phyloP scores from a whole-genome alignment of 345 rosid genomes.

The Alliaria petiolata region DNA sequence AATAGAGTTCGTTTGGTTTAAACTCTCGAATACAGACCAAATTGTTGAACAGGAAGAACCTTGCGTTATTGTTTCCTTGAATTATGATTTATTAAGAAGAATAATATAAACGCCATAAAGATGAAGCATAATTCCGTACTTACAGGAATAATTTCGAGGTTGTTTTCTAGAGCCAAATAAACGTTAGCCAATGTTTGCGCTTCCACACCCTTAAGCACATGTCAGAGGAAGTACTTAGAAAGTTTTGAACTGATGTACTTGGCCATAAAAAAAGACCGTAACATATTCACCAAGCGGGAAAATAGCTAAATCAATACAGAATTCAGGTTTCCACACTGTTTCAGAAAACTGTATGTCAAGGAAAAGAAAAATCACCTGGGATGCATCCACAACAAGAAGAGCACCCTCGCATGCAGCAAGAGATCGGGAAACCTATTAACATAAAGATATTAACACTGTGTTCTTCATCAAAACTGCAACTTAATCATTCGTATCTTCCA shows the following conservation, averaged over 20 bases:
- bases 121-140: conserved; percentile 34
- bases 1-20: background rate
- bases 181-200: conserved; percentile 97
- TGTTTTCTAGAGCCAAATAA: conserved; percentile 90
- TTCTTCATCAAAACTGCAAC: conserved; percentile 4
- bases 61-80: background rate
- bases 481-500: background rate
- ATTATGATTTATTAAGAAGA: too few relatives aligned
- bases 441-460: background rate
- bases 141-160: conserved; percentile 95
- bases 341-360: background rate
- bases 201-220: conserved; percentile 76
- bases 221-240: conserved; percentile 14
- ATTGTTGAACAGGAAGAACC: background rate
- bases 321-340: background rate
- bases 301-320: background rate
- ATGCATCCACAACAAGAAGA: conserved; percentile 97
- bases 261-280: background rate
- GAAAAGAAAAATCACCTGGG: conserved; percentile 58
- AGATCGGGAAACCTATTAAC: conserved; percentile 83
- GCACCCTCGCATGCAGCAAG: conserved; percentile 99
- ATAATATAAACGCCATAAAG: background rate
- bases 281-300: background rate
- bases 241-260: background rate
- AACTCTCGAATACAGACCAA: conserved; percentile 2